These are phyloP conservation scores for Dendrobium nobile DNA, from an alignment of 106 monocot species.

Conservation along the genomic window DNA sequence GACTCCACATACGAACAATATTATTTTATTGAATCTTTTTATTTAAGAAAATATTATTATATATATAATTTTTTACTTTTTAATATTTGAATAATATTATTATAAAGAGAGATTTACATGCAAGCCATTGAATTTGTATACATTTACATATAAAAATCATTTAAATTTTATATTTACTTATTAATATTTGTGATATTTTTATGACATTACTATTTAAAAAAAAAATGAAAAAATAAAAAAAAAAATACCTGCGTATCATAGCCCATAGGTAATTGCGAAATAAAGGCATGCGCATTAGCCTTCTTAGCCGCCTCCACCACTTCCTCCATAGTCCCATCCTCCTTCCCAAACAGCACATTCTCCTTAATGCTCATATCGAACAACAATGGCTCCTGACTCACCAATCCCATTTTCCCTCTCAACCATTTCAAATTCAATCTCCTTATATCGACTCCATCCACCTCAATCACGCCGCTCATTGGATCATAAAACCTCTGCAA, in stretches of 20 bases:
- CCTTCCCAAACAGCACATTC: conserved; percentile 64
- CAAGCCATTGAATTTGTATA: too few relatives aligned
- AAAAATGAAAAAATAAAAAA: not conserved
- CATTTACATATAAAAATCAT: too few relatives aligned
- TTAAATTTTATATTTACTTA: too few relatives aligned
- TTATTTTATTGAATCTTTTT: too few relatives aligned
- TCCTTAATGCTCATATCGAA: conserved; percentile 72
- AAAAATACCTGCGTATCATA: conserved; percentile 42
- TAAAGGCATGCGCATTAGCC: conserved; percentile 48
- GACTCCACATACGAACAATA: too few relatives aligned
- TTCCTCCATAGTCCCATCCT: conserved; percentile 53
- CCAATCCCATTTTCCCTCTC: conserved; percentile 79
- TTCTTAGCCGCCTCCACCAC: not conserved
- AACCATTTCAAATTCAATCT: conserved; percentile 64
- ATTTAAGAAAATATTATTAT: too few relatives aligned
- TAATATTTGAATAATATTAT: too few relatives aligned
- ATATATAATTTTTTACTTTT: too few relatives aligned
- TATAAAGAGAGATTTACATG: too few relatives aligned
- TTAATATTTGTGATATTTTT: too few relatives aligned
- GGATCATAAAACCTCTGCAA: conserved; percentile 62
- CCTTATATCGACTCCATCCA: conserved; percentile 67
- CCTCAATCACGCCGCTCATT: conserved; percentile 23
- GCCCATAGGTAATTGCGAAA: conserved; percentile 36
- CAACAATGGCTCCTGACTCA: conserved; percentile 83
- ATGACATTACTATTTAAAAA: not conserved